Conservation (phyloP, 768 basidiomycete species). For the Hericium rajendrae region DNA sequence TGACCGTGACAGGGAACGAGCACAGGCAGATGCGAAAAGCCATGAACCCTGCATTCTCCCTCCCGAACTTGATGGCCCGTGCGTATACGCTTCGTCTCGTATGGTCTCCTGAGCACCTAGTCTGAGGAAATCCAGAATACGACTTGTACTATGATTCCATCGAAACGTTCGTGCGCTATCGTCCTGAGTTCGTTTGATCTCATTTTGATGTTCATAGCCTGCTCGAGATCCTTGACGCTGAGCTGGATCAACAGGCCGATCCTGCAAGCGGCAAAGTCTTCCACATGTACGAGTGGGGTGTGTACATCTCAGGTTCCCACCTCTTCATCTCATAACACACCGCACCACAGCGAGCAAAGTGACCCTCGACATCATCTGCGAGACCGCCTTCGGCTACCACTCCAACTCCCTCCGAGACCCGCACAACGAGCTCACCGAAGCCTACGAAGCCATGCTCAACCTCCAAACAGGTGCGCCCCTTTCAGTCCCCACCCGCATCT, state of each 20-base stretch:
- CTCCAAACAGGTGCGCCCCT: conserved; percentile 3
- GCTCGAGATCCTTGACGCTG: neutral
- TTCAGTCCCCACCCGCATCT: neutral
- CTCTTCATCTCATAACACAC: too few species aligned
- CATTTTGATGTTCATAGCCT: neutral
- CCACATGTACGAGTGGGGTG: conserved; percentile 12
- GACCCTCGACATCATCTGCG: conserved; percentile 18
- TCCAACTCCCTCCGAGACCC: conserved; percentile 11
- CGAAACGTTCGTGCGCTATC: neutral
- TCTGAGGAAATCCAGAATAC: neutral
- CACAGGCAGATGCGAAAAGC: conserved; percentile 12
- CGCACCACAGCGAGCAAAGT: conserved; percentile 5
- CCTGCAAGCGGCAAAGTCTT: conserved; percentile 2
- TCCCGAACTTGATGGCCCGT: conserved; percentile 12
- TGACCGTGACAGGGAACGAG: conserved; percentile 11
- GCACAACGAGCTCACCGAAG: conserved; percentile 9
- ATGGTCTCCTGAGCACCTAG: too few species aligned
- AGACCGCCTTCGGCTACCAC: conserved; percentile 13
- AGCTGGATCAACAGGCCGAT: conserved; percentile 1
- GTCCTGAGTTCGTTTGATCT: too few species aligned
- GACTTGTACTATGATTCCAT: conserved; percentile 1
- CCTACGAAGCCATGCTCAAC: conserved; percentile 10
- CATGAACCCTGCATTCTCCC: conserved; percentile 13
- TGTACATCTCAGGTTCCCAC: neutral
- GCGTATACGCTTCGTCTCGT: neutral